Evolutionary conservation across 1,284 basidiomycete genomes (phyloP), one percentile per base, ranked within the genome.

Genomic region (Cutaneotrichosporon arboriforme): DNA sequence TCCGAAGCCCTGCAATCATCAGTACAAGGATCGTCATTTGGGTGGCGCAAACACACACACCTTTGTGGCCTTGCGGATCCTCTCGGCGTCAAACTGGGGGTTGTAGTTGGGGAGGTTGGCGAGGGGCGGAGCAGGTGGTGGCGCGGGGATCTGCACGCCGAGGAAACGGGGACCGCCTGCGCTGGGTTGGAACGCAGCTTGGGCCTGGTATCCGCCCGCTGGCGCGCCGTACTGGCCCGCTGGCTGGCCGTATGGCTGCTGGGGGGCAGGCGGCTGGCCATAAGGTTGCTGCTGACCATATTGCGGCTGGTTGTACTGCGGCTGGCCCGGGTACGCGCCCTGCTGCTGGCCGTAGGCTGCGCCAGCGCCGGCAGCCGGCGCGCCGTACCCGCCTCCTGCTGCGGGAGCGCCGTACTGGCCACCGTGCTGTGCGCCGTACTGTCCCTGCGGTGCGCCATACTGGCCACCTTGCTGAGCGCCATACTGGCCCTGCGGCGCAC

Each of bases 51-150:
- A 10, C 14, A 21, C 13, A 37, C 50, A 5, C 52, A 68, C 72
- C 63, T 77, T 77, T 38, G 74, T 76, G 8, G 75, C 75, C 54
- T 74, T 75, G 36, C 75, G 54, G 20, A 77, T 63, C 5, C 74
- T 59, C 39, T 75, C 70, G 8, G 69, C 69, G 50, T 76, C 75
- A 49, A 75, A 74, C 43, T 62, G 58, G 13, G 75, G 57, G 54
- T 76, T 69, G 59, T 76, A 76, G 3, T 66, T 68, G 20, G 60
- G 61, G 18, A 74, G 57, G 34, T 61, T 60, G 5, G 63, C 50
- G 22, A 71, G 35, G 0, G 70, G 71, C 15, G 62, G 52, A 14
- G 70, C 71, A 20, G 72, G 72, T 4, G 71, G 70, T 7, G 70
- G 72, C 2, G 70, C 57, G 3, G 73, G 74, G 46, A 76, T 69